Evolutionary conservation across 352 stramenopile species (phyloP).

Genomic region (Thalassiosira allenii): DNA sequence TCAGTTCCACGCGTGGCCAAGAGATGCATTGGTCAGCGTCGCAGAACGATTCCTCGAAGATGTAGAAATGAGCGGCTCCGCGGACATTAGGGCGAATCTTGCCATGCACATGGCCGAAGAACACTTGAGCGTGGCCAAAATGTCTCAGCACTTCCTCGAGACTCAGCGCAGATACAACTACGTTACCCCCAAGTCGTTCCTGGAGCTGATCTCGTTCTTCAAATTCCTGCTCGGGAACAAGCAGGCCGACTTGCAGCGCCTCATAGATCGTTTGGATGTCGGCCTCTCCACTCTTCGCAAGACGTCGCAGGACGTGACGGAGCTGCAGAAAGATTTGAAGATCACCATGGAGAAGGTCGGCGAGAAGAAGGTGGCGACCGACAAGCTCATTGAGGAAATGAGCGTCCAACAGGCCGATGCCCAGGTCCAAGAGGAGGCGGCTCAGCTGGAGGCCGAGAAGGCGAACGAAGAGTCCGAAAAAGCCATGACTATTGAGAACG

Average conservation of each 20-base stretch:
- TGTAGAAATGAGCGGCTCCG: constrained; percentile 89
- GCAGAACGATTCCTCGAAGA: constrained; percentile 95
- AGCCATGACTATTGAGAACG: constrained; percentile 91
- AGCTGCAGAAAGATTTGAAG: constrained; percentile 95
- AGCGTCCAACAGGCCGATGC: constrained; percentile 91
- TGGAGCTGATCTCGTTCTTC: constrained; percentile 98
- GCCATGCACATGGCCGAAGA: constrained; percentile 98
- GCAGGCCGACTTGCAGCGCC: constrained; percentile 92
- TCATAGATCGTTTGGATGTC: constrained; percentile 96
- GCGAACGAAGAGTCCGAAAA: constrained; percentile 91
- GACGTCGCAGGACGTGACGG: constrained; percentile 95
- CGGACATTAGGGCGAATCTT: constrained; percentile 89
- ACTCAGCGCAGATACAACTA: constrained; percentile 98
- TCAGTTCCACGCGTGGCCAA: constrained; percentile 98
- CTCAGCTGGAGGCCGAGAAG: constrained; percentile 93
- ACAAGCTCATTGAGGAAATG: constrained; percentile 94
- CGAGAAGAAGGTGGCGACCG: constrained; percentile 95
- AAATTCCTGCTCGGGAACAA: constrained; percentile 96
- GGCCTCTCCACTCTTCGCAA: constrained; percentile 95
- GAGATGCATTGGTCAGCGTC: constrained; percentile 96
- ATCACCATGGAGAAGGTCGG: constrained; percentile 95
- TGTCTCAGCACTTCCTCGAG: constrained; percentile 94
- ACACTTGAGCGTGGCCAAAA: constrained; percentile 96
- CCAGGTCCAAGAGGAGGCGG: constrained; percentile 95
- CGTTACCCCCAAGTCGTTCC: constrained; percentile 98